Conservation (phyloP, 441 rosid species). For the Corymbia citriodora region DNA sequence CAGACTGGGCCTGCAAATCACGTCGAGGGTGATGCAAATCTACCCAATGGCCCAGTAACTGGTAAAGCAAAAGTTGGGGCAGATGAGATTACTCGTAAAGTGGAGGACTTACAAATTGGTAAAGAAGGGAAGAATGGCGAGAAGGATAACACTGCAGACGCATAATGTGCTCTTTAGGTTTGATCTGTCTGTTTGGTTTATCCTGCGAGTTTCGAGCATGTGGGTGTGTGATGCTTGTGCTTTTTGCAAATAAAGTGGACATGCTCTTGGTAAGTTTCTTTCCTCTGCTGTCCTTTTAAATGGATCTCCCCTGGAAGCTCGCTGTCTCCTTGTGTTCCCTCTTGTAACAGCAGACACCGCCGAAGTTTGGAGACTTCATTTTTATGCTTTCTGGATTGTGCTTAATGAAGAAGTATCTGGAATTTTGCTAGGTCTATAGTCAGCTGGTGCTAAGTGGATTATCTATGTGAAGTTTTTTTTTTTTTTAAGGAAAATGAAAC, state of each 20-base stretch:
- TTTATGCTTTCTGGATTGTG: neutral
- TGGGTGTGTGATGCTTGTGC: neutral
- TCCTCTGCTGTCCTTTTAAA: neutral
- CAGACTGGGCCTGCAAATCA: conserved; percentile 48
- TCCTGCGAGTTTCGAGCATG: neutral
- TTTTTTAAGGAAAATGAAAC: neutral
- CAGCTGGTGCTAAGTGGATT: neutral
- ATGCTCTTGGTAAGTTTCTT: neutral
- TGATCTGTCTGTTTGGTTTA: neutral
- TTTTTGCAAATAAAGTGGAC: neutral
- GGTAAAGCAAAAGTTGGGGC: conserved; percentile 57
- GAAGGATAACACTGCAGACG: conserved; percentile 24
- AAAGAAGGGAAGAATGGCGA: conserved; percentile 45
- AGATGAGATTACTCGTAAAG: conserved; percentile 61
- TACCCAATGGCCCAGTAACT: conserved; percentile 30
- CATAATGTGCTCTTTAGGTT: conserved; percentile 3
- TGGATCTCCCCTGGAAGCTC: neutral
- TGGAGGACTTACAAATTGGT: conserved; percentile 52
- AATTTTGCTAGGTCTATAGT: neutral
- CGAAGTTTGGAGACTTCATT: neutral
- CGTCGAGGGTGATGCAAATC: conserved; percentile 34
- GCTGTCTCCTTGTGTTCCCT: neutral
- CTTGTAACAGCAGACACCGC: neutral
- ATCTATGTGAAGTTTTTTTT: neutral
- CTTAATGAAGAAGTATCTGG: neutral